Percentiles rank a stretch among this genome's conserved stretches.
These are phyloP conservation scores for Penstemon barbatus DNA, from an alignment of 257 asterid genomes.

Conservation along the genomic window DNA sequence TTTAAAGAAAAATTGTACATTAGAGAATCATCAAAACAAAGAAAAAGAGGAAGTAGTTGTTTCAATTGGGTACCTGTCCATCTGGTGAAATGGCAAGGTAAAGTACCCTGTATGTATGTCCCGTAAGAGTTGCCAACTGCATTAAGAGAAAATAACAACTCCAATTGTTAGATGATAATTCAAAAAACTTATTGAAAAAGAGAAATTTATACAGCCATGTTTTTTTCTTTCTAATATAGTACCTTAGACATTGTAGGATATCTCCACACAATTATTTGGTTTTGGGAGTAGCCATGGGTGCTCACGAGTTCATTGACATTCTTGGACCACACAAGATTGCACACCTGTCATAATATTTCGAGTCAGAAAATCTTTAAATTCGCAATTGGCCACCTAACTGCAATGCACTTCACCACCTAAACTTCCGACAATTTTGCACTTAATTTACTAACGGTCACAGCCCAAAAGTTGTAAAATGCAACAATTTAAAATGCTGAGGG, in stretches of 20 bases:
- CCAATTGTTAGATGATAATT: conserved; percentile 11
- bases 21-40: background rate
- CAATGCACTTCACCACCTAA: no score
- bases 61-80: conserved; percentile 69
- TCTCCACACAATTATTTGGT: conserved; percentile 92
- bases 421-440: no score
- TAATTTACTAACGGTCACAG: no score
- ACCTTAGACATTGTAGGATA: conserved; percentile 97
- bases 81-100: conserved; percentile 97
- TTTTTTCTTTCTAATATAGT: conserved; percentile 8
- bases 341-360: conserved; percentile 58
- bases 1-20: background rate
- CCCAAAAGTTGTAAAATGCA: no score
- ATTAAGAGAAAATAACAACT: conserved; percentile 23
- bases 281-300: conserved; percentile 95
- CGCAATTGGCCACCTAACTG: no score
- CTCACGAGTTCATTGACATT: conserved; percentile 96
- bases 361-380: conserved; percentile 22
- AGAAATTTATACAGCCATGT: background rate
- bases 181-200: background rate
- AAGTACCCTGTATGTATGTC: conserved; percentile 85
- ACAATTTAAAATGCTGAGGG: no score
- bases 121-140: conserved; percentile 96
- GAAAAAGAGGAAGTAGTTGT: background rate
- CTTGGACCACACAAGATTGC: conserved; percentile 99